A percentile compares a stretch with the other conserved stretches of the same genome.
These are phyloP conservation scores for Oryza meridionalis DNA, from an alignment of 176 grass and related monocot species.

Conservation along the genomic window DNA sequence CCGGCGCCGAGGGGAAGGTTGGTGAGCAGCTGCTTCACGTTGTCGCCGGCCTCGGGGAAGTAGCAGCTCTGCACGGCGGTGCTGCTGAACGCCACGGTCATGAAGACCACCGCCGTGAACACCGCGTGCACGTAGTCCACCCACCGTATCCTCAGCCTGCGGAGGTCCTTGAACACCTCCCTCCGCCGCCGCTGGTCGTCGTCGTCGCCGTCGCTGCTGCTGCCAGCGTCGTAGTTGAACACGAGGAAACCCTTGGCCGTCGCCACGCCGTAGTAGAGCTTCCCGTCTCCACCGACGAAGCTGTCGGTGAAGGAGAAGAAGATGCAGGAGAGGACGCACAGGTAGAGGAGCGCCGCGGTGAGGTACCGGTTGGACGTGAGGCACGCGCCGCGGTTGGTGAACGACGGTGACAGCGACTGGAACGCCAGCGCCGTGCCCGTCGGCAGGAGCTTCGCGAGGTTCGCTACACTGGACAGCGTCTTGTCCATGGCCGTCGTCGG, in stretches of 20 bases:
- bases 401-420: conserved; percentile 60
- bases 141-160: conserved; percentile 37
- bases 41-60: conserved; percentile 35
- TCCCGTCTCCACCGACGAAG: conserved; percentile 49
- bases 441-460: conserved; percentile 56
- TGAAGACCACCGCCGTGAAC: conserved; percentile 51
- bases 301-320: conserved; percentile 73
- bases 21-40: conserved; percentile 51
- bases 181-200: neutral
- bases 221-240: conserved; percentile 36
- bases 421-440: conserved; percentile 58
- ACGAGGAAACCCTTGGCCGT: conserved; percentile 50
- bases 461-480: conserved; percentile 46
- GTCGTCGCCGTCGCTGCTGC: neutral
- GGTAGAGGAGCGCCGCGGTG: conserved; percentile 41
- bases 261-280: conserved; percentile 64
- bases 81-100: conserved; percentile 51
- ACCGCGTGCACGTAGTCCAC: conserved; percentile 54
- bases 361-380: conserved; percentile 48
- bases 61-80: conserved; percentile 50
- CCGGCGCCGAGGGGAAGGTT: conserved; percentile 57
- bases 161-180: conserved; percentile 16
- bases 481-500: conserved; percentile 27
- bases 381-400: conserved; percentile 55
- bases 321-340: conserved; percentile 42